Percentiles rank a stretch among this genome's conserved stretches.
Conservation (phyloP, 2,329 filamentous ascomycete species). For the Elsinoe necatrix region DNA sequence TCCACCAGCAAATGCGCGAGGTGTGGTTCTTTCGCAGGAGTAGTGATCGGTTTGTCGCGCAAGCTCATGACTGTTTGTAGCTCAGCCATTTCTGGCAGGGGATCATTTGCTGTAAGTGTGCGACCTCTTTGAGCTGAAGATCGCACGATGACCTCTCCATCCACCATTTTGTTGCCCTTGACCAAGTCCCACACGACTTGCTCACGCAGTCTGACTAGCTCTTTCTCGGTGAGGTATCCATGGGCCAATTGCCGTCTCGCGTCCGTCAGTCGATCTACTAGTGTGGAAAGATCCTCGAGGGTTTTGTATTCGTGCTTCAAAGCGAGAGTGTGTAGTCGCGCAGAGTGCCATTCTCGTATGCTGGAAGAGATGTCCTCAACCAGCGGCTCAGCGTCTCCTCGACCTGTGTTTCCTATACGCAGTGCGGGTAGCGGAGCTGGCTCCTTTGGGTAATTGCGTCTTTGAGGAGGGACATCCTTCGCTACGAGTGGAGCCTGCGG, state of each 20-base stretch:
- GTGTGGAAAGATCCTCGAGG: constrained; percentile 69
- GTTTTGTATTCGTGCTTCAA: constrained; percentile 72
- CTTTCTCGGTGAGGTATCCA: constrained; percentile 80
- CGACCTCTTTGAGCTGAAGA: constrained; percentile 76
- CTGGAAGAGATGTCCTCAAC: constrained; percentile 98
- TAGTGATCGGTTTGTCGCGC: constrained; percentile 69
- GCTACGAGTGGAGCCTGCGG: constrained; percentile 12
- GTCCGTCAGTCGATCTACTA: constrained; percentile 76
- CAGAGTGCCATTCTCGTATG: constrained; percentile 95
- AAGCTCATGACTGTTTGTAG: constrained; percentile 95
- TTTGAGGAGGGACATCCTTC: constrained; percentile 37
- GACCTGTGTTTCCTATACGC: constrained; percentile 59
- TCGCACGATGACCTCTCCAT: constrained; percentile 87
- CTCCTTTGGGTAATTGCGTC: constrained; percentile 64
- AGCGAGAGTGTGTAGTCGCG: constrained; percentile 85
- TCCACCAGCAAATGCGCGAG: constrained; percentile 78
- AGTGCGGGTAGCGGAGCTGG: constrained; percentile 93
- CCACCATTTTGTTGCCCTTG: constrained; percentile 85
- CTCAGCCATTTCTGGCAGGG: constrained; percentile 80
- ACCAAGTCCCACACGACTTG: constrained; percentile 94
- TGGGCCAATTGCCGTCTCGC: constrained; percentile 85
- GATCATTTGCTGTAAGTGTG: constrained; percentile 85
- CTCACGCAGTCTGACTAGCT: constrained; percentile 72
- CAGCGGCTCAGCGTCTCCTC: constrained; percentile 79
- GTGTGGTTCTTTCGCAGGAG: constrained; percentile 58